These are phyloP conservation scores for Sphaerulina musiva DNA, from an alignment of 2,329 filamentous ascomycete species.

Conservation along the genomic window DNA sequence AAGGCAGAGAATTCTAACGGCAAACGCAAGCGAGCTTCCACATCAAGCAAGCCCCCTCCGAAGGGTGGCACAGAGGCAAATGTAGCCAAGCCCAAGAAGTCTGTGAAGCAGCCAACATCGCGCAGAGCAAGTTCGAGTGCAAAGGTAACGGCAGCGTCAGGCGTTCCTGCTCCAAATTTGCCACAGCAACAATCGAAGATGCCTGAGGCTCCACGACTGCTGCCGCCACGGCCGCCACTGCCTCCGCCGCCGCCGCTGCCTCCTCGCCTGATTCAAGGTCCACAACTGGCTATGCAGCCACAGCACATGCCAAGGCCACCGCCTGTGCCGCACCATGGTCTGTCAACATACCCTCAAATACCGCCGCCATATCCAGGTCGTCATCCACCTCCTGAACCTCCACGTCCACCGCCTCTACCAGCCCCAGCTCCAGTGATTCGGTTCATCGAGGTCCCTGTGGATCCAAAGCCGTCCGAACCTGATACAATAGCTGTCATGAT, in stretches of 20 bases:
- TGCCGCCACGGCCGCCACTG: neutral
- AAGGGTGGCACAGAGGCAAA: slow-evolving; percentile 1
- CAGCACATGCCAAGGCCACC: slow-evolving; percentile 1
- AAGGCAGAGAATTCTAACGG: neutral
- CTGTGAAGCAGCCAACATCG: neutral
- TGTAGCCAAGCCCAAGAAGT: slow-evolving; percentile 5
- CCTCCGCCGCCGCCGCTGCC: neutral
- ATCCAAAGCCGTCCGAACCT: slow-evolving; percentile 15
- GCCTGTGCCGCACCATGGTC: slow-evolving; percentile 3
- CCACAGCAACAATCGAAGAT: neutral
- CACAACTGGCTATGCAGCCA: neutral
- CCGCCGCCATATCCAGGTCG: slow-evolving; percentile 4
- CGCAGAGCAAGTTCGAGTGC: slow-evolving; percentile 2
- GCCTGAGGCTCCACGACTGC: neutral
- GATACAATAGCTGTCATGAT: slow-evolving; percentile 26
- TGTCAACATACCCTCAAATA: slow-evolving; percentile 6
- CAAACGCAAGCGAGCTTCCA: slow-evolving; percentile 9
- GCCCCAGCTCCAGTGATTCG: slow-evolving; percentile 19
- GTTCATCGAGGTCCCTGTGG: slow-evolving; percentile 17
- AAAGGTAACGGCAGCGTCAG: slow-evolving; percentile 1
- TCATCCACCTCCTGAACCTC: slow-evolving; percentile 7
- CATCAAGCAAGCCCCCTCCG: slow-evolving; percentile 44
- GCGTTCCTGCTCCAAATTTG: slow-evolving; percentile 4
- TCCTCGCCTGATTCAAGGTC: neutral
- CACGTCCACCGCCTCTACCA: slow-evolving; percentile 6